phyloP scores from a whole-genome alignment of 495 filamentous ascomycete genomes.

The Talaromyces thailandensis region DNA sequence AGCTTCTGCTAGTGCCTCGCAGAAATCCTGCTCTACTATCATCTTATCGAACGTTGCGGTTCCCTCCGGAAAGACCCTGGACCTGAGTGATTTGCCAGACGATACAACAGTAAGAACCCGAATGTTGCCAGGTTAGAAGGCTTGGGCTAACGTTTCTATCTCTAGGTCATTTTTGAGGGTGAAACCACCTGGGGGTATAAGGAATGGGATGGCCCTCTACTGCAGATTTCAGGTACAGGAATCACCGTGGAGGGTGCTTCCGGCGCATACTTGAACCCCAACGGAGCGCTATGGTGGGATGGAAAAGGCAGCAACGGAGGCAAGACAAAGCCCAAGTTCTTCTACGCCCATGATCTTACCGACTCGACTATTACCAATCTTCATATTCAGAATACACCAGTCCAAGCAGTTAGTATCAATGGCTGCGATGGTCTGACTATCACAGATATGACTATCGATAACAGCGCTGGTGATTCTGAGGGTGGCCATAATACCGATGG shows the following conservation, averaged over 20 bases:
- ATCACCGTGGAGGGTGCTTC: slow-evolving; percentile 37
- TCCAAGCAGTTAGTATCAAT: slow-evolving; percentile 9
- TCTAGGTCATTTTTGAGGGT: slow-evolving; percentile 39
- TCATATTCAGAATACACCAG: slow-evolving; percentile 19
- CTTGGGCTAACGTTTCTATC: neutral
- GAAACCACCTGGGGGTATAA: slow-evolving; percentile 40
- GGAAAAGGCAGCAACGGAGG: slow-evolving; percentile 41
- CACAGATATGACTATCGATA: slow-evolving; percentile 8
- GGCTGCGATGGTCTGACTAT: slow-evolving; percentile 10
- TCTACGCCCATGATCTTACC: slow-evolving; percentile 33
- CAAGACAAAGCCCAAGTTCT: slow-evolving; percentile 47
- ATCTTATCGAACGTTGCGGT: slow-evolving; percentile 33
- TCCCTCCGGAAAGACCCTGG: slow-evolving; percentile 37
- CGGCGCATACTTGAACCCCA: slow-evolving; percentile 33
- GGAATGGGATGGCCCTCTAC: slow-evolving; percentile 41
- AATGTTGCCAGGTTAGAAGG: slow-evolving; percentile 10
- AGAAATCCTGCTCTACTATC: slow-evolving; percentile 36
- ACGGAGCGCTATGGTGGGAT: slow-evolving; percentile 44
- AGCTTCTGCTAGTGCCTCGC: slow-evolving; percentile 25
- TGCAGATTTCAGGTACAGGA: slow-evolving; percentile 37
- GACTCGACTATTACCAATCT: slow-evolving; percentile 29
- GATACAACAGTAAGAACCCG: slow-evolving; percentile 32
- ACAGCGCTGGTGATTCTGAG: slow-evolving; percentile 6
- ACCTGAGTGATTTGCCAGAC: slow-evolving; percentile 30
- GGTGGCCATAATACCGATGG: slow-evolving; percentile 27